These are phyloP conservation scores for Penicillium sp. DNA, from an alignment of 2,329 filamentous ascomycete species.

Conservation along the genomic window DNA sequence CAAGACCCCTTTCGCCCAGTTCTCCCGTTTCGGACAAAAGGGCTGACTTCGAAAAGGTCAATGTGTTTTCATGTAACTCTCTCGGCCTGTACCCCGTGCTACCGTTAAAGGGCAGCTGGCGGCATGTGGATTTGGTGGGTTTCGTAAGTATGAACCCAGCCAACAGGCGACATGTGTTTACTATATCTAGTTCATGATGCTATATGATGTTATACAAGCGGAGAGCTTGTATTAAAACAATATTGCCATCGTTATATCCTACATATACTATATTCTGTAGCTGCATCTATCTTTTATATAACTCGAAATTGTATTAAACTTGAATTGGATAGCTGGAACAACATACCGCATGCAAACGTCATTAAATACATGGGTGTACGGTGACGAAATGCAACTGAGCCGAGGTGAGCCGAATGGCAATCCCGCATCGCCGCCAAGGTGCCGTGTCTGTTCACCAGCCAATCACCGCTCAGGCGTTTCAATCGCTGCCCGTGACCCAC, in stretches of 20 bases:
- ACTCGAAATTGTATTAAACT: background rate
- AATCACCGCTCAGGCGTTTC: conserved; percentile 28
- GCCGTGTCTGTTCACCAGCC: conserved; percentile 17
- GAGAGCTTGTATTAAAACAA: background rate
- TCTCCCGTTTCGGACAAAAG: conserved; percentile 16
- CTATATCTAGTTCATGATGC: background rate
- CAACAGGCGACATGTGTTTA: background rate
- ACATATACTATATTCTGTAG: background rate
- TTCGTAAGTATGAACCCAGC: background rate
- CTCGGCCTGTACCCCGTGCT: conserved; percentile 14
- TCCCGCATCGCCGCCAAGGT: conserved; percentile 21
- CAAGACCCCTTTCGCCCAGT: conserved; percentile 1
- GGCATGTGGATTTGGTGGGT: conserved; percentile 9
- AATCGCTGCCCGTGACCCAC: conserved; percentile 20
- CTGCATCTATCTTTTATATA: too few relatives aligned
- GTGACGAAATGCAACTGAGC: conserved; percentile 32
- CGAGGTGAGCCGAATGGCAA: conserved; percentile 34
- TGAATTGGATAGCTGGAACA: background rate
- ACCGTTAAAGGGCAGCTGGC: background rate
- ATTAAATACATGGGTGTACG: conserved; percentile 21
- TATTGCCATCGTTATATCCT: background rate
- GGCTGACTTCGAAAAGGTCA: background rate
- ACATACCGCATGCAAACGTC: conserved; percentile 19
- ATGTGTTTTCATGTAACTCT: conserved; percentile 2
- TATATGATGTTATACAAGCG: background rate